Evolutionary conservation across 352 stramenopile genomes (phyloP).

Genomic region (Pythium pyrilobum): DNA sequence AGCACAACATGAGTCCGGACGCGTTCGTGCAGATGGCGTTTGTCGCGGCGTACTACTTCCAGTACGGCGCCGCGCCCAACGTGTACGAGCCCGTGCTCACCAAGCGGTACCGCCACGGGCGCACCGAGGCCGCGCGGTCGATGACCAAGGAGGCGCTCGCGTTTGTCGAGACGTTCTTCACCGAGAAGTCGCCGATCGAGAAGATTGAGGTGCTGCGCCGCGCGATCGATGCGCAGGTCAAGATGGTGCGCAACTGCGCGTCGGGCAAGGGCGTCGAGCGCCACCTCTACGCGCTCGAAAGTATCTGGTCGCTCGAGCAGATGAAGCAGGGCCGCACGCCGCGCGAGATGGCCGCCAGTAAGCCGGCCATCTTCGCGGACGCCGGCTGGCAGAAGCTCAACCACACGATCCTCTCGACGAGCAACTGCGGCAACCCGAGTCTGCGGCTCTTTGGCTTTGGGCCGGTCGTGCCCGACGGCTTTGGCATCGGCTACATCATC

Average conservation of each 20-base stretch:
- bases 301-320: slow-evolving; percentile 68
- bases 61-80: slow-evolving; percentile 87
- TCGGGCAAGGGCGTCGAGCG: slow-evolving; percentile 91
- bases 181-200: slow-evolving; percentile 71
- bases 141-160: slow-evolving; percentile 87
- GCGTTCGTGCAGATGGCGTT: slow-evolving; percentile 96
- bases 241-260: slow-evolving; percentile 85
- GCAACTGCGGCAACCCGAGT: slow-evolving; percentile 95
- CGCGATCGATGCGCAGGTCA: slow-evolving; percentile 86
- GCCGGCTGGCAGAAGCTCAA: slow-evolving; percentile 89
- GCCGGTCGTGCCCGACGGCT: slow-evolving; percentile 91
- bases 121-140: slow-evolving; percentile 92
- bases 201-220: slow-evolving; percentile 86
- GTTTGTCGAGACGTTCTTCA: slow-evolving; percentile 89
- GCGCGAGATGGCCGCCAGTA: slow-evolving; percentile 25
- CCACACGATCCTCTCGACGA: slow-evolving; percentile 94
- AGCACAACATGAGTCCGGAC: slow-evolving; percentile 91
- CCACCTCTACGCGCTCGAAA: slow-evolving; percentile 93
- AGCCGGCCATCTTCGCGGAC: slow-evolving; percentile 85
- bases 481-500: slow-evolving; percentile 98
- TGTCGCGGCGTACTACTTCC: slow-evolving; percentile 91
- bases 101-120: slow-evolving; percentile 93
- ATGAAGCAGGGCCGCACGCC: slow-evolving; percentile 19
- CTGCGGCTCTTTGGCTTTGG: slow-evolving; percentile 93
- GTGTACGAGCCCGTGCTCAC: slow-evolving; percentile 95